phyloP scores from a whole-genome alignment of 345 rosid genomes.

The Durio zibethinus region DNA sequence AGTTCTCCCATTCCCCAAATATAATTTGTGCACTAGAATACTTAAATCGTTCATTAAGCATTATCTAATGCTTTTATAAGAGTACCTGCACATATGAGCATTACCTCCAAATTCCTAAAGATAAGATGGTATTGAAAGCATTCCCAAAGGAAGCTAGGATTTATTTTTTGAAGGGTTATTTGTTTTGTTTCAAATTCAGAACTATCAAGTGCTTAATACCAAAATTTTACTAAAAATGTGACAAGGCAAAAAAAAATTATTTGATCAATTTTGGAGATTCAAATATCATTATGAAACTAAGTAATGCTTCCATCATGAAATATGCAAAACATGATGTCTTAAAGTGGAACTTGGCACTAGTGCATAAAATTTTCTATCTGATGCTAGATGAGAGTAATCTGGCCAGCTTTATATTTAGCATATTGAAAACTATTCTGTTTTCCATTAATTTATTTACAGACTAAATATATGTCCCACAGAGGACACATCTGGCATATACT shows the following conservation, averaged over 20 bases:
- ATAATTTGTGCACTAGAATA: neutral
- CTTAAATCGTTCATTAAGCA: neutral
- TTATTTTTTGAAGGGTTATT: neutral
- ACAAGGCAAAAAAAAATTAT: neutral
- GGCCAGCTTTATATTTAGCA: neutral
- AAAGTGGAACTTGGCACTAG: neutral
- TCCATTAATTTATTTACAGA: neutral
- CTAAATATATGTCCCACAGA: neutral
- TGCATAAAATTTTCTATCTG: neutral
- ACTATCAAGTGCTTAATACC: neutral
- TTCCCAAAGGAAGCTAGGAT: neutral
- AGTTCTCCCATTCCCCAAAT: neutral
- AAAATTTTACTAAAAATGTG: neutral
- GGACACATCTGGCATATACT: neutral
- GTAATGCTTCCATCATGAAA: neutral
- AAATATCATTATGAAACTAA: neutral
- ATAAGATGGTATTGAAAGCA: neutral
- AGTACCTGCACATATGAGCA: neutral
- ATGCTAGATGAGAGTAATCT: neutral
- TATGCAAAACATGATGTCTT: neutral
- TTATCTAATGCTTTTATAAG: neutral
- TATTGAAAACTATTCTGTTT: neutral
- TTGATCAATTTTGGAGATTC: neutral
- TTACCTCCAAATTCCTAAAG: neutral
- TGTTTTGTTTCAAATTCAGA: neutral